phyloP scores from a whole-genome alignment of 305 asterid genomes.

The Stenogyne calaminthoides region DNA sequence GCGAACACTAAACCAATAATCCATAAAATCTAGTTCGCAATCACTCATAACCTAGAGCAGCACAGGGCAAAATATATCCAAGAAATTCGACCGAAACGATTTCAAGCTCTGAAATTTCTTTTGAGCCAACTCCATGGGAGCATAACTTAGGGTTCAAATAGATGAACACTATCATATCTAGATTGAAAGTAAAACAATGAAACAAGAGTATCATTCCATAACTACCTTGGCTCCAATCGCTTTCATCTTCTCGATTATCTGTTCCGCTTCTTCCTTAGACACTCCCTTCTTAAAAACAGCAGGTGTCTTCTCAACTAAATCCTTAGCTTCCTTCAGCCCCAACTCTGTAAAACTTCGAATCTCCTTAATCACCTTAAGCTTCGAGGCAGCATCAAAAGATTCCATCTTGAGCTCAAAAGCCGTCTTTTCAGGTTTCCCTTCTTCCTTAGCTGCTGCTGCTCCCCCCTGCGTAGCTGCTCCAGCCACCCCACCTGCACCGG shows the following conservation, averaged over 20 bases:
- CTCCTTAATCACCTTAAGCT: conserved; percentile 72
- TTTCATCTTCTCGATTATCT: conserved; percentile 73
- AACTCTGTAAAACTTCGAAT: conserved; percentile 66
- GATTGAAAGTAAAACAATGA: background rate
- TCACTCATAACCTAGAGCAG: background rate
- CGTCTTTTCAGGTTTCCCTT: conserved; percentile 48
- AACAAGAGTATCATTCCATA: conserved; percentile 55
- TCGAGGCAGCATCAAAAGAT: conserved; percentile 52
- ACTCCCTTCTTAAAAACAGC: conserved; percentile 71
- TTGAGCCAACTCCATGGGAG: conserved; percentile 17
- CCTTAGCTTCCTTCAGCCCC: conserved; percentile 87
- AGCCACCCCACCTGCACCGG: conserved; percentile 54
- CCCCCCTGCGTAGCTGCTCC: conserved; percentile 27
- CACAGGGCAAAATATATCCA: background rate
- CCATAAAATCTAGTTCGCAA: background rate
- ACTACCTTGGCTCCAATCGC: conserved; percentile 69
- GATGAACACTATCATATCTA: conserved; percentile 11
- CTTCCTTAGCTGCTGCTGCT: conserved; percentile 51
- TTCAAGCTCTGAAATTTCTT: conserved; percentile 3
- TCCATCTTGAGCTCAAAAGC: conserved; percentile 57
- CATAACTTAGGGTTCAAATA: background rate
- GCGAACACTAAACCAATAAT: background rate
- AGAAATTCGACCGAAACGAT: background rate
- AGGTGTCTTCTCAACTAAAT: conserved; percentile 79
- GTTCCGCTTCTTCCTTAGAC: conserved; percentile 72